A percentile compares a stretch with the other conserved stretches of the same genome.
Evolutionary conservation across 2,329 filamentous ascomycete genomes (phyloP).

Genomic region (Ceratocystiopsis brevicomis): DNA sequence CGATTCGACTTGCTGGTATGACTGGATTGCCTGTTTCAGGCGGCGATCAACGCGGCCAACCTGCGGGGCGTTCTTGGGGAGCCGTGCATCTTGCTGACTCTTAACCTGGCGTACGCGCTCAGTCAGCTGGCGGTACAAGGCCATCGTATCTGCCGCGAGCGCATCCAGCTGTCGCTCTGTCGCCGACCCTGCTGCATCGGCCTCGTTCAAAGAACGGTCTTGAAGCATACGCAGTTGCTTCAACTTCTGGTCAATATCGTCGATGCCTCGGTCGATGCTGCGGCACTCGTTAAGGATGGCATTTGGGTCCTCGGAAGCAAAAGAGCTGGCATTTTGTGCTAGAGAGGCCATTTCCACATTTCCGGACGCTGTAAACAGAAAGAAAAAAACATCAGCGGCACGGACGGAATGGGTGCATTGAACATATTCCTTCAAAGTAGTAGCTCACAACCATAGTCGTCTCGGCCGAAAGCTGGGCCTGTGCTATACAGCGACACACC

Average conservation of each 20-base stretch:
- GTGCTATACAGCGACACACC: slow-evolving; percentile 11
- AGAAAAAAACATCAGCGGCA: not conserved
- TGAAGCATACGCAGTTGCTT: slow-evolving; percentile 54
- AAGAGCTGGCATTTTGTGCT: slow-evolving; percentile 28
- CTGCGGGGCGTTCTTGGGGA: slow-evolving; percentile 57
- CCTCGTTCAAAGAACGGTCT: slow-evolving; percentile 51
- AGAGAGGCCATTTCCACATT: slow-evolving; percentile 57
- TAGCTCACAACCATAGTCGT: slow-evolving; percentile 18
- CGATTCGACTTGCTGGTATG: slow-evolving; percentile 64
- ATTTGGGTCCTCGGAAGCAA: slow-evolving; percentile 40
- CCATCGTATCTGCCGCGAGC: slow-evolving; percentile 64
- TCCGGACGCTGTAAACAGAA: slow-evolving; percentile 15
- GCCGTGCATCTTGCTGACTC: slow-evolving; percentile 49
- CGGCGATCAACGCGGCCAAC: slow-evolving; percentile 64
- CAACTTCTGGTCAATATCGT: slow-evolving; percentile 53
- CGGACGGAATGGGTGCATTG: not conserved
- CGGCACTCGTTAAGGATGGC: slow-evolving; percentile 70
- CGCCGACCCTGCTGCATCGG: slow-evolving; percentile 48
- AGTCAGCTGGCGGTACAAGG: slow-evolving; percentile 59
- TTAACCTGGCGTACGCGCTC: slow-evolving; percentile 69
- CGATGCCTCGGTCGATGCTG: slow-evolving; percentile 60
- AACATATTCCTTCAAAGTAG: too few species aligned
- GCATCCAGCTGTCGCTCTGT: slow-evolving; percentile 52
- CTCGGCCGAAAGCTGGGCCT: slow-evolving; percentile 15
- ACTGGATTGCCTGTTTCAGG: slow-evolving; percentile 61